phyloP scores from a whole-genome alignment of 176 grass and related monocot species.

The Typha latifolia region DNA sequence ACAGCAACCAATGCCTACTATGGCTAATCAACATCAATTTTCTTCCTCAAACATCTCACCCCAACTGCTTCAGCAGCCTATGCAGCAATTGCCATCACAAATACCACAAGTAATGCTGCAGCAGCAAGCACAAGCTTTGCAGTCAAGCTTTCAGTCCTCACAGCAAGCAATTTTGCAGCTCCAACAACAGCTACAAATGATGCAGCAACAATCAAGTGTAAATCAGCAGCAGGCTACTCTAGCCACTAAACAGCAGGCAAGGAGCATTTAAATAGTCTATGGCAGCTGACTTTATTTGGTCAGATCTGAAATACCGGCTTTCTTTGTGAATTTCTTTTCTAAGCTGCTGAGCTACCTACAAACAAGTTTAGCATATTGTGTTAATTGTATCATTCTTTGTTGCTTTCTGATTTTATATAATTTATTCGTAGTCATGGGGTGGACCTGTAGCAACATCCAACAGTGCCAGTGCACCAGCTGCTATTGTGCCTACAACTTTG shows the following conservation, averaged over 20 bases:
- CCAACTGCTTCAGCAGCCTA: conserved; percentile 68
- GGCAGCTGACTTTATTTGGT: conserved; percentile 5
- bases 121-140: conserved; percentile 84
- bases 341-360: neutral
- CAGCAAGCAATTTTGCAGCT: conserved; percentile 96
- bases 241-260: conserved; percentile 68
- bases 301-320: neutral
- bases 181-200: conserved; percentile 86
- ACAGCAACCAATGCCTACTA: conserved; percentile 44
- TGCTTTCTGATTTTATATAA: conserved; percentile 11
- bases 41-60: conserved; percentile 32
- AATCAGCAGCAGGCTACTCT: conserved; percentile 48
- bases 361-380: neutral
- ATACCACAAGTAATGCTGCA: conserved; percentile 85
- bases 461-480: conserved; percentile 37
- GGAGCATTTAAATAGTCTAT: neutral
- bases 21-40: conserved; percentile 52
- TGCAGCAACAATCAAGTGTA: conserved; percentile 60
- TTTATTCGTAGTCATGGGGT: conserved; percentile 24
- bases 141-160: conserved; percentile 94
- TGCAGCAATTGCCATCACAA: conserved; percentile 65
- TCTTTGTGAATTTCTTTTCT: neutral
- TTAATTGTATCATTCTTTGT: conserved; percentile 1
- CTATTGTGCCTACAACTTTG: conserved; percentile 34
- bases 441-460: conserved; percentile 38